A percentile compares a stretch with the other conserved stretches of the same genome.
phyloP scores from a whole-genome alignment of 2,329 filamentous ascomycete species.

The Diplodia corticola region DNA sequence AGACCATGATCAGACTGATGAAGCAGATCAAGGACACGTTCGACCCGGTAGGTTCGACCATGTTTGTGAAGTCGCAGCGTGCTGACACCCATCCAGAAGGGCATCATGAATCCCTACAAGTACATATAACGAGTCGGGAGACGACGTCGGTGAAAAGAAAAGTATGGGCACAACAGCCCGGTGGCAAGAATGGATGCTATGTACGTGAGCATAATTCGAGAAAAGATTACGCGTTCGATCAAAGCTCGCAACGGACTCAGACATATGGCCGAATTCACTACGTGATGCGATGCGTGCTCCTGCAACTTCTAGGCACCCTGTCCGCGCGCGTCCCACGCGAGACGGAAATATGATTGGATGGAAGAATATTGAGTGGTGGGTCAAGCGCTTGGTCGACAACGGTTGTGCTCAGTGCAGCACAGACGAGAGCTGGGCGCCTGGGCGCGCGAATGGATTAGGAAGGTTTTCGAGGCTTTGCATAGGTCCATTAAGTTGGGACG shows the following conservation, averaged over 20 bases:
- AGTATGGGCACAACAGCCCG: background rate
- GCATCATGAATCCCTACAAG: conserved; percentile 99
- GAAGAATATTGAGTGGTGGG: conserved; percentile 3
- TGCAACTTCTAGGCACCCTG: background rate
- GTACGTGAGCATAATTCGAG: background rate
- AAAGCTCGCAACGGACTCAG: background rate
- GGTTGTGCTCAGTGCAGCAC: background rate
- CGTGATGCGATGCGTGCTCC: background rate
- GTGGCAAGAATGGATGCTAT: background rate
- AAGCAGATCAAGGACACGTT: conserved; percentile 92
- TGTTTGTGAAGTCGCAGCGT: background rate
- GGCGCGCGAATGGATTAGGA: background rate
- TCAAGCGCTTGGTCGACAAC: background rate
- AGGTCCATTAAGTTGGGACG: background rate
- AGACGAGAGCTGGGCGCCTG: background rate
- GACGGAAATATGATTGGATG: background rate
- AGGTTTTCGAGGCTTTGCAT: background rate
- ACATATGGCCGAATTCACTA: background rate
- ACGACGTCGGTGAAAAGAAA: background rate
- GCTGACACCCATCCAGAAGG: conserved; percentile 63
- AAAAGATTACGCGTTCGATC: background rate
- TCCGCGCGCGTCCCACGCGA: background rate
- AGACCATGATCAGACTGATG: conserved; percentile 88
- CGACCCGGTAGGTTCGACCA: conserved; percentile 71
- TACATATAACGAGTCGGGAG: conserved; percentile 63